A percentile compares a stretch with the other conserved stretches of the same genome.
phyloP scores from a whole-genome alignment of 2,329 filamentous ascomycete species.

The Amylocarpus encephaloides region DNA sequence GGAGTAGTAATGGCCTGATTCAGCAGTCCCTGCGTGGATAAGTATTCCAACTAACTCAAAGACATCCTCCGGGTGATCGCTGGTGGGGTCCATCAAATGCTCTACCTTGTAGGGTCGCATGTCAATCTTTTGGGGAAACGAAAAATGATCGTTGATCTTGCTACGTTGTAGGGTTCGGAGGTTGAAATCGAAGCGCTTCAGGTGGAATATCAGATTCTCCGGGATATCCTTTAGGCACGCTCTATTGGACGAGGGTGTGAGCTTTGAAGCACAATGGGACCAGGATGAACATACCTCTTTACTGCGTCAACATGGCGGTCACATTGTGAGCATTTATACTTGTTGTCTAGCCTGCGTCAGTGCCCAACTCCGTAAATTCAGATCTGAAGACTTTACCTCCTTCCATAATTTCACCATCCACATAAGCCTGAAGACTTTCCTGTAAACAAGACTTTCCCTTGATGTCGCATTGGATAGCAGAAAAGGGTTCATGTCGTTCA shows the following conservation, averaged over 20 bases:
- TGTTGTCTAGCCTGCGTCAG: conserved; percentile 61
- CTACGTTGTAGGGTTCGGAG: conserved; percentile 68
- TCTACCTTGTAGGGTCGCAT: conserved; percentile 89
- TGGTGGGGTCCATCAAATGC: conserved; percentile 60
- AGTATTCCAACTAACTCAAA: conserved; percentile 95
- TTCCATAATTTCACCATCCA: conserved; percentile 93
- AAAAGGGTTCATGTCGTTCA: conserved; percentile 82
- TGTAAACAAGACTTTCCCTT: conserved; percentile 80
- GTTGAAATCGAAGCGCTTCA: conserved; percentile 85
- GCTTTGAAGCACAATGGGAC: conserved; percentile 9
- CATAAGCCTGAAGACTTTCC: conserved; percentile 90
- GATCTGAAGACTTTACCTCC: conserved; percentile 49
- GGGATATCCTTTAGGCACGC: conserved; percentile 89
- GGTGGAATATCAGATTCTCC: conserved; percentile 89
- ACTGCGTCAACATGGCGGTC: conserved; percentile 87
- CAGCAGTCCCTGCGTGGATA: conserved; percentile 86
- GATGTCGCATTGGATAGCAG: conserved; percentile 92
- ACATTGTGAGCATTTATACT: conserved; percentile 93
- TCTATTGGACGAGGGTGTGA: conserved; percentile 36
- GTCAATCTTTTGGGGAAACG: conserved; percentile 77
- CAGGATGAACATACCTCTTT: conserved; percentile 54
- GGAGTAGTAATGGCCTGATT: conserved; percentile 96
- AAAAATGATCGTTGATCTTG: conserved; percentile 95
- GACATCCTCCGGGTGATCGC: conserved; percentile 57
- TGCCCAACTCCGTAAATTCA: conserved; percentile 18